Evolutionary conservation across 2,329 filamentous ascomycete species (phyloP).

Genomic region (Fusarium pininemorale): DNA sequence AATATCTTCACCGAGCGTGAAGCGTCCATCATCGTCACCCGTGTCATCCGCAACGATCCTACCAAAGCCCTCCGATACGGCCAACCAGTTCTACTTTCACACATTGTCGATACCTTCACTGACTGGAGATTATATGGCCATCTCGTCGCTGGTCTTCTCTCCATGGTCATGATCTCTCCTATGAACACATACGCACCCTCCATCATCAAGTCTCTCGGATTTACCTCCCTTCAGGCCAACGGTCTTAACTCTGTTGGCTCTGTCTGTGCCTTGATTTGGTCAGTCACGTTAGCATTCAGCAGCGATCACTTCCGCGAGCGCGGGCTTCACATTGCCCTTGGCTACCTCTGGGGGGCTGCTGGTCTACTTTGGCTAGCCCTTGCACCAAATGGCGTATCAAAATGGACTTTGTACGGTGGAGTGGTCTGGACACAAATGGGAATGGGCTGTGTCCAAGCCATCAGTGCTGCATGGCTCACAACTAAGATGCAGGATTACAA

Average conservation of each 20-base stretch:
- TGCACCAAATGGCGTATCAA: conserved; percentile 33
- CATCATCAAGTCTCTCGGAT: conserved; percentile 44
- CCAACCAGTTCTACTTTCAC: conserved; percentile 33
- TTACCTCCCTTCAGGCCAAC: conserved; percentile 42
- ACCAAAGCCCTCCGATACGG: conserved; percentile 41
- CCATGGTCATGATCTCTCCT: conserved; percentile 46
- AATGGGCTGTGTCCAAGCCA: conserved; percentile 45
- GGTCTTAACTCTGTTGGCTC: conserved; percentile 44
- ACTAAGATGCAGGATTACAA: conserved; percentile 44
- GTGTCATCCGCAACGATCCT: conserved; percentile 44
- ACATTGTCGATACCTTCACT: conserved; percentile 40
- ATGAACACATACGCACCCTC: conserved; percentile 46
- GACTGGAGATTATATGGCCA: conserved; percentile 46
- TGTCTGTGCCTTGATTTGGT: conserved; percentile 41
- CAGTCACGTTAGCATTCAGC: conserved; percentile 39
- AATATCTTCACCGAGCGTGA: conserved; percentile 40
- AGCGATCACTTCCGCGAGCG: conserved; percentile 44
- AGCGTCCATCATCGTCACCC: conserved; percentile 41
- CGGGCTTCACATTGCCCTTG: conserved; percentile 42
- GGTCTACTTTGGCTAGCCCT: conserved; percentile 43
- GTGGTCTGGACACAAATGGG: conserved; percentile 47
- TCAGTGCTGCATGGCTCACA: conserved; percentile 45
- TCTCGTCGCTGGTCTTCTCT: conserved; percentile 38
- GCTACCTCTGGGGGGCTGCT: conserved; percentile 40
- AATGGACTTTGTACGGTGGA: conserved; percentile 43